These are phyloP conservation scores for Pelargonium fulgidum DNA, from an alignment of 441 rosid genomes.

Conservation along the genomic window DNA sequence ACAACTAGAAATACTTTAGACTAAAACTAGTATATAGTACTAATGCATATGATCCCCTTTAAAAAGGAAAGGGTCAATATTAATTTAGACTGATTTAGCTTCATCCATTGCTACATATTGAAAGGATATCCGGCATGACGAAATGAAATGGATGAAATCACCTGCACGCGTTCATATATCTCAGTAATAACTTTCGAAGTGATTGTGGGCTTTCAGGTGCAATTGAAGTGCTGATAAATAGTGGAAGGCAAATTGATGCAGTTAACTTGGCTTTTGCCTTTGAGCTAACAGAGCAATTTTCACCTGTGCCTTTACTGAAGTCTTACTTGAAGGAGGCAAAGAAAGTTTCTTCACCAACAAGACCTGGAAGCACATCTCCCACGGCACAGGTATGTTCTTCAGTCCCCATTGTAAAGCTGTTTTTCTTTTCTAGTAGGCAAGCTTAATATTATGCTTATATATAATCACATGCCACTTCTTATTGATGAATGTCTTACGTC, in stretches of 20 bases:
- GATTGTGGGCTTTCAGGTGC: constrained; percentile 48
- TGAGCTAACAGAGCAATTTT: constrained; percentile 69
- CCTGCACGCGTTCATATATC: neutral
- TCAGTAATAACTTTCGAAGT: neutral
- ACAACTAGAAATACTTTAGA: neutral
- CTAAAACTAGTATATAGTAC: neutral
- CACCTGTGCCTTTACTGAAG: constrained; percentile 68
- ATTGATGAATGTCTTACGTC: neutral
- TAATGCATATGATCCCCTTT: neutral
- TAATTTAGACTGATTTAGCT: too few relatives aligned
- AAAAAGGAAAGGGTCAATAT: neutral
- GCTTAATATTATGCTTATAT: neutral
- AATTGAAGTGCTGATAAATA: constrained; percentile 60
- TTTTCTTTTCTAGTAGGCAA: neutral
- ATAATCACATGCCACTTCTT: neutral
- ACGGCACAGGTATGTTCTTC: constrained; percentile 45
- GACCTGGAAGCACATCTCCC: constrained; percentile 55
- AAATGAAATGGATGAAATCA: neutral
- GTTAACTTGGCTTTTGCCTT: constrained; percentile 95
- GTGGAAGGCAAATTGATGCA: constrained; percentile 96
- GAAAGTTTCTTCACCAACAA: constrained; percentile 53
- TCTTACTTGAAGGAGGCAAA: constrained; percentile 77
- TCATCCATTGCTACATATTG: neutral
- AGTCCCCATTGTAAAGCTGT: neutral
- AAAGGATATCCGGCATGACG: neutral